phyloP scores from a whole-genome alignment of 805 yeast species.

The Vanderwaltozyma tropicalis region DNA sequence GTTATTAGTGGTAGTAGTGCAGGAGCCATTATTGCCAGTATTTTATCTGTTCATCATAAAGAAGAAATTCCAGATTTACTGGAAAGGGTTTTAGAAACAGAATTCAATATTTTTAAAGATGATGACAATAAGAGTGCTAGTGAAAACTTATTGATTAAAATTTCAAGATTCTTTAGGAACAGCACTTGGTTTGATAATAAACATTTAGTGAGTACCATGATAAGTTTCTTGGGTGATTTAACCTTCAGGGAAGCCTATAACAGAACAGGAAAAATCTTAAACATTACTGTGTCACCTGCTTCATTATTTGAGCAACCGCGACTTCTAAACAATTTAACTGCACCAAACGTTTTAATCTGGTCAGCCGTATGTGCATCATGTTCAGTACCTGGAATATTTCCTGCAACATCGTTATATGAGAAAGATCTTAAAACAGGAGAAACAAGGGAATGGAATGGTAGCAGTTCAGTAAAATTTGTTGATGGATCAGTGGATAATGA shows the following conservation, averaged over 20 bases:
- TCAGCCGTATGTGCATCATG: slow-evolving; percentile 88
- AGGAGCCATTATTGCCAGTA: slow-evolving; percentile 85
- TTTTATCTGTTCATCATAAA: slow-evolving; percentile 72
- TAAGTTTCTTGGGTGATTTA: slow-evolving; percentile 68
- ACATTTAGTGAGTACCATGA: slow-evolving; percentile 62
- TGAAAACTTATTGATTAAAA: slow-evolving; percentile 40
- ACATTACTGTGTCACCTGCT: slow-evolving; percentile 86
- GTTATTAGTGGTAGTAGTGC: slow-evolving; percentile 90
- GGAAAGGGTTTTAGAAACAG: slow-evolving; percentile 30
- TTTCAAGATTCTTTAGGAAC: slow-evolving; percentile 54
- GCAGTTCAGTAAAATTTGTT: slow-evolving; percentile 61
- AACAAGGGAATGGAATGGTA: slow-evolving; percentile 68
- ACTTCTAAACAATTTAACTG: slow-evolving; percentile 62
- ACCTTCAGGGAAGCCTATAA: slow-evolving; percentile 91
- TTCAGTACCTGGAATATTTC: slow-evolving; percentile 82
- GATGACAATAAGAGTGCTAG: slow-evolving; percentile 38
- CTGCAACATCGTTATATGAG: slow-evolving; percentile 73
- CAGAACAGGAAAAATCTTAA: slow-evolving; percentile 80
- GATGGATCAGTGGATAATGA: slow-evolving; percentile 95
- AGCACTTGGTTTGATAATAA: slow-evolving; percentile 83
- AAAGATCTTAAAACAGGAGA: slow-evolving; percentile 64
- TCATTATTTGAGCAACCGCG: slow-evolving; percentile 84
- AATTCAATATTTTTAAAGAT: slow-evolving; percentile 48
- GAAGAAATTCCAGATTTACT: slow-evolving; percentile 56
- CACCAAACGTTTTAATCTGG: slow-evolving; percentile 73